Evolutionary conservation across 1,139 yeast species (phyloP), one percentile per base, ranked within the genome.

Genomic region (Geotrichum australiense): DNA sequence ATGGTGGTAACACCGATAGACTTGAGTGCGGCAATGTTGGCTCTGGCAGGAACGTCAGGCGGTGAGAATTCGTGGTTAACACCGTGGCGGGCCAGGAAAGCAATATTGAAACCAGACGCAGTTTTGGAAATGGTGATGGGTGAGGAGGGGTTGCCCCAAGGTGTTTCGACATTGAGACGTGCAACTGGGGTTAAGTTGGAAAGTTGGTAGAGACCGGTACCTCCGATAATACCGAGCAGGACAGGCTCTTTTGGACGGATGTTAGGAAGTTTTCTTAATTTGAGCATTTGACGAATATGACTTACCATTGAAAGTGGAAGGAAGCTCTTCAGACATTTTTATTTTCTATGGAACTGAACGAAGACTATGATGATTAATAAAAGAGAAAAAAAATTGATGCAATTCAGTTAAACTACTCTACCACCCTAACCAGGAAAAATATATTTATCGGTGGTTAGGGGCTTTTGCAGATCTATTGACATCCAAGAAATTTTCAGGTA

Each of bases 81-180:
- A 30, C 99, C 99, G 59, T 91, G 99, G 64, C 99, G 79, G 14
- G 97, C 93, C 54, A 91, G 71, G 57, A 91, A 91, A 2, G 98
- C 98, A 43, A 91, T 84, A 35, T 87, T 86, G 63, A 85, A 80
- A 0, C 95, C 95, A 39, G 70, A 61, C 1, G 66, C 65, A 34
- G 94, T 83, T 51, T 73, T 77, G 22, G 94, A 81, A 50, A 91
- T 79, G 41, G 96, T 89, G 57, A 91, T 84, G 41, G 96, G 89
- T 11, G 94, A 82, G 4, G 97, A 87, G 18, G 99, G 96, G 53
- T 73, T 74, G 5, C 98, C 99, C 97, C 98, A 91, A 19, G 99
- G 99, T 7, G 98, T 91, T 15, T 80, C 73, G 42, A 86, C 64
- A 5, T 84, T 76, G 40, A 87, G 66, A 53, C 82, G 71, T 20